Percentiles rank a stretch among this genome's conserved stretches.
Conservation (phyloP, 169 alveolate genomes). For the Theileria equi region DNA sequence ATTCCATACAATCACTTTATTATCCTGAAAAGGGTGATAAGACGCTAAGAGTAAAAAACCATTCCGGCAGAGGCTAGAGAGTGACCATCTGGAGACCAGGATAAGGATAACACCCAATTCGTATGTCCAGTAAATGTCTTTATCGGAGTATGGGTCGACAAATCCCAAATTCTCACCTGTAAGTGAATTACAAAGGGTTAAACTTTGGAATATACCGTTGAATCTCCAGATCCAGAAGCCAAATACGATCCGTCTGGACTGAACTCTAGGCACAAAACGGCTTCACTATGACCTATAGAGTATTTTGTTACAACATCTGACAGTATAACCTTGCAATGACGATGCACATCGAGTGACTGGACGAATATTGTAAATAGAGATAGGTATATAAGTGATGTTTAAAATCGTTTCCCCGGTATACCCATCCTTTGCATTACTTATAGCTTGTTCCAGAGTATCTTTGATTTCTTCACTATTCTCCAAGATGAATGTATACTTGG, state of each 20-base stretch:
- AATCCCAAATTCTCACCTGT: slow-evolving; percentile 90
- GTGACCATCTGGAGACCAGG: slow-evolving; percentile 91
- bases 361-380: slow-evolving; percentile 80
- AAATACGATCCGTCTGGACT: slow-evolving; percentile 88
- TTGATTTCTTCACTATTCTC: slow-evolving; percentile 68
- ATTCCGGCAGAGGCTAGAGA: slow-evolving; percentile 90
- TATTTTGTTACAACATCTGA: no score
- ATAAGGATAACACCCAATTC: slow-evolving; percentile 89
- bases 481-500: slow-evolving; percentile 66
- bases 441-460: slow-evolving; percentile 66
- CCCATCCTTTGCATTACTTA: slow-evolving; percentile 46
- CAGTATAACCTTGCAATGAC: slow-evolving; percentile 79
- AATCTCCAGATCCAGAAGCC: slow-evolving; percentile 94
- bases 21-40: slow-evolving; percentile 14
- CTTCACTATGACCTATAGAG: slow-evolving; percentile 81
- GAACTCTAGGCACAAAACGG: slow-evolving; percentile 84
- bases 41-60: slow-evolving; percentile 33
- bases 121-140: slow-evolving; percentile 87
- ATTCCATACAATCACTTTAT: slow-evolving; percentile 53
- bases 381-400: slow-evolving; percentile 76
- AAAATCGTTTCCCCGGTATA: slow-evolving; percentile 76
- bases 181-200: neutral
- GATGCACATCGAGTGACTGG: slow-evolving; percentile 88
- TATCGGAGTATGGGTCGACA: slow-evolving; percentile 89
- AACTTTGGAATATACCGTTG: slow-evolving; percentile 64